Evolutionary conservation across 1,284 basidiomycete species (phyloP), one percentile per base, ranked within the genome.

Genomic region (Grifola frondosa): DNA sequence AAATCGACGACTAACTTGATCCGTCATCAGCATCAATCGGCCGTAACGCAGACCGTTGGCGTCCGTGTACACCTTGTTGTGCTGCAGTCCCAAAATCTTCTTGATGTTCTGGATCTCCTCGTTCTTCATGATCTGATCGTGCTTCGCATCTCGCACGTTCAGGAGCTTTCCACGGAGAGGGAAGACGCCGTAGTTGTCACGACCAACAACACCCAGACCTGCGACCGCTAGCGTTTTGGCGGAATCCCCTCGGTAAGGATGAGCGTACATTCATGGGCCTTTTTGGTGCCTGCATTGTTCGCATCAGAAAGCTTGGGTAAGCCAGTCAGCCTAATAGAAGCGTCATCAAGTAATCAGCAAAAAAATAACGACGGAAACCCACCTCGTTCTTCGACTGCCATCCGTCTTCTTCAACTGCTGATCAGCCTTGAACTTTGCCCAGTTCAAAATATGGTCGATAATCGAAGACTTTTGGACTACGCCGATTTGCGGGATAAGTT

Each of bases 241-340:
- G 19, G 97, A 99, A 72, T 99, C 96, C 76, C 97, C 81, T 99
- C 97, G 0, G 97, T 99, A 15, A 99, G 75, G 53, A 99, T 99
- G 46, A 99, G 79, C 1, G 97, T 99, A 60, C 97, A 99, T 40
- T 89, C 78, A 38, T 77, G 77, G 6, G 83, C 92, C 39, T 85
- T 75, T 56, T 75, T 83, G 2, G 91, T 91, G 28, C 97, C 97
- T 4, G 97, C 97, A 61, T 96, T 97, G 75, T 99, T 99, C 30
- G 97, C 97, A 59, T 99, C 97, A 34, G 95, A 87, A 16, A 99
- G 80, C 66, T 99, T 99, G 33, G 90, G 80, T 59, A 99, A 77
- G 37, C 97, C 97, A 3, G 90, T 81, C 48, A 99, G 81, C 42
- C 90, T 88, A 53, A 15, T 38, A 44, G 24, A 12, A 22, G 16